These are phyloP conservation scores for Monilinia vaccinii-corymbosi DNA, from an alignment of 2,329 filamentous ascomycete genomes.

Conservation along the genomic window DNA sequence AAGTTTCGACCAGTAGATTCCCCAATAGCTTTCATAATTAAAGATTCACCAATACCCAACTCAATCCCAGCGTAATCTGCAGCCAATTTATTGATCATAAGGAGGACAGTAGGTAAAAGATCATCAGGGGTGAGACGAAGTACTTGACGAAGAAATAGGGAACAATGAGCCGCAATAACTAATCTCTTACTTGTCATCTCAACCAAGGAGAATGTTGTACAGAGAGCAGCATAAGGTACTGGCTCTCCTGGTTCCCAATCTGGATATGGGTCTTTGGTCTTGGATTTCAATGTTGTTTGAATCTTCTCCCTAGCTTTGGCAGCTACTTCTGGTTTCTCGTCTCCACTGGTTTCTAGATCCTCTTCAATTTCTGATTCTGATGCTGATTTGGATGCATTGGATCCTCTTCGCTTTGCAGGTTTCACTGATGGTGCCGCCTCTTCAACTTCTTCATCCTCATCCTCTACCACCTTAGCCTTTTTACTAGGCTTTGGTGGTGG, in stretches of 20 bases:
- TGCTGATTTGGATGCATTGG: constrained; percentile 33
- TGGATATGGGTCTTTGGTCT: constrained; percentile 73
- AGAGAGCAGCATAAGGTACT: constrained; percentile 89
- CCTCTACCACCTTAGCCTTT: constrained; percentile 13
- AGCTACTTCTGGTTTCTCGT: constrained; percentile 60
- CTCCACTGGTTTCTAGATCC: constrained; percentile 39
- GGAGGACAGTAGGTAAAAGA: constrained; percentile 74
- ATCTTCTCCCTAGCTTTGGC: constrained; percentile 73
- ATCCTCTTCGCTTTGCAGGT: constrained; percentile 20
- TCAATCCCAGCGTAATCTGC: constrained; percentile 96
- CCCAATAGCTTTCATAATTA: constrained; percentile 98
- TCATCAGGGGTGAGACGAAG: constrained; percentile 82
- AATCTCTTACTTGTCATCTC: constrained; percentile 92
- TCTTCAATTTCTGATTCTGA: constrained; percentile 40
- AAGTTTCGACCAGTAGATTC: constrained; percentile 86
- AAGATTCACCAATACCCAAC: constrained; percentile 92
- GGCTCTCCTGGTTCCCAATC: constrained; percentile 87
- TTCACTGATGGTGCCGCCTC: constrained; percentile 21
- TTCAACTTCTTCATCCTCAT: constrained; percentile 33
- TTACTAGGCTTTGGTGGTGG: constrained; percentile 13
- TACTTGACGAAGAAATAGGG: constrained; percentile 88
- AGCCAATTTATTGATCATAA: constrained; percentile 98
- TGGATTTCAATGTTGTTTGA: constrained; percentile 63
- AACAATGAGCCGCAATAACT: constrained; percentile 80
- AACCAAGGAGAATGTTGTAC: constrained; percentile 86